A percentile compares a stretch with the other conserved stretches of the same genome.
Evolutionary conservation across 164 flowering plant genomes (phyloP).

Genomic region (Sedum album): DNA sequence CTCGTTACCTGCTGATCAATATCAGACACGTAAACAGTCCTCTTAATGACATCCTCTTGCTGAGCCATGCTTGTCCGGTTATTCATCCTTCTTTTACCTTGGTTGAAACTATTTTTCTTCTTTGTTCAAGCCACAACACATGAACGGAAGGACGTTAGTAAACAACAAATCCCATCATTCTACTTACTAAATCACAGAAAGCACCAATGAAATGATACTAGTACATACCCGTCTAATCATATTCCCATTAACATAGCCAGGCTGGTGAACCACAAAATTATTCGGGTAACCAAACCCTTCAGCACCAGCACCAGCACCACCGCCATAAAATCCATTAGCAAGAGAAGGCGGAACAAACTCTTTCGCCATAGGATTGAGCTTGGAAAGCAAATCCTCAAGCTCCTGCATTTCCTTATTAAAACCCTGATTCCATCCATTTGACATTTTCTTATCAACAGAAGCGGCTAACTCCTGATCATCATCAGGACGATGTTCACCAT

Average conservation of each 20-base stretch:
- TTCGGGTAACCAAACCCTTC: constrained; percentile 21
- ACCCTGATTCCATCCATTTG: no score
- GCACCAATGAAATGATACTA: neutral
- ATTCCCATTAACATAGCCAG: constrained; percentile 28
- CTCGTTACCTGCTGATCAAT: constrained; percentile 81
- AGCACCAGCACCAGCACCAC: constrained; percentile 13
- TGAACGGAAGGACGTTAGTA: neutral
- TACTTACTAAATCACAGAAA: neutral
- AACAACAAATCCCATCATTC: no score
- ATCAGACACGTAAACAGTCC: constrained; percentile 97
- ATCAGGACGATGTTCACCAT: no score
- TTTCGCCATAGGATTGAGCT: constrained; percentile 67
- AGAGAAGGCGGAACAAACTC: constrained; percentile 67
- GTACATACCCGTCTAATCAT: constrained; percentile 27
- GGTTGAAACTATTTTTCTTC: constrained; percentile 52
- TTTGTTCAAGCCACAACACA: constrained; percentile 13
- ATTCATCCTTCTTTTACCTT: constrained; percentile 55
- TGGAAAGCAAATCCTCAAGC: no score
- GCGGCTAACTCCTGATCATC: no score
- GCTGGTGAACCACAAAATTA: constrained; percentile 17
- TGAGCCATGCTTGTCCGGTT: constrained; percentile 60
- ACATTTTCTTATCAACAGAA: no score
- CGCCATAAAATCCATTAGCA: constrained; percentile 11
- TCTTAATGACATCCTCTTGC: constrained; percentile 68
- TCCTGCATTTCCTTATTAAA: constrained; percentile 47